Evolutionary conservation across 2,329 filamentous ascomycete species (phyloP), one percentile per base, ranked within the genome.

Genomic region (Calonectria ilicicola): DNA sequence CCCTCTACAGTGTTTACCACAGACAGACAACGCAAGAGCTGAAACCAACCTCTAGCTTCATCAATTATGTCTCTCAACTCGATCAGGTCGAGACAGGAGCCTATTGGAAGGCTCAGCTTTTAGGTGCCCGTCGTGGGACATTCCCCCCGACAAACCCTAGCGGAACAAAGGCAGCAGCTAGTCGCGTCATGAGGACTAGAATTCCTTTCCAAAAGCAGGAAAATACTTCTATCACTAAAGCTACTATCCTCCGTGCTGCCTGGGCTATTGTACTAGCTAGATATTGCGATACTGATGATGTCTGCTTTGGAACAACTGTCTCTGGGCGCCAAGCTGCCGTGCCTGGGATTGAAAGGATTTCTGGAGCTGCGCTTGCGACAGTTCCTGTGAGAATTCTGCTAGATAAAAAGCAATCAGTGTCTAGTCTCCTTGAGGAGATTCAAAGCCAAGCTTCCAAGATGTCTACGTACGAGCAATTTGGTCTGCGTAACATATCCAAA

Each of bases 381-480:
- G 74, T 81, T 0, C 80, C 79, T 5, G 40, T 80, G 3, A 67
- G 76, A 1, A 46, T 80, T 15, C 38, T 40, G 1, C 17, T 77
- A 23, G 79, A 63, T 46, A 42, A 81, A 88, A 19, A 69, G 6
- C 51, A 67, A 9, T 76, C 79, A 1, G 79, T 63, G 12, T 63
- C 58, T 2, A 63, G 58, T 10, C 40, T 86, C 12, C 72, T 75
- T 91, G 21, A 79, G 86, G 26, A 76, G 78, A 38, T 78, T 0
- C 77, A 80, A 21, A 23, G 53, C 19, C 64, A 74, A 21, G 64
- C 70, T 15, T 60, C 63, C 21, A 73, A 72, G 23, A 74, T 76
- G 72, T 68, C 69, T 10, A 12, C 72, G 10, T 70, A 44, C 51
- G 72, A 74, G 42, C 72, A 76, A 14, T 69, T 58, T 17, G 74